Evolutionary conservation across 2,329 filamentous ascomycete genomes (phyloP), one percentile per base, ranked within the genome.

Genomic region (Zopfia rhizophila): DNA sequence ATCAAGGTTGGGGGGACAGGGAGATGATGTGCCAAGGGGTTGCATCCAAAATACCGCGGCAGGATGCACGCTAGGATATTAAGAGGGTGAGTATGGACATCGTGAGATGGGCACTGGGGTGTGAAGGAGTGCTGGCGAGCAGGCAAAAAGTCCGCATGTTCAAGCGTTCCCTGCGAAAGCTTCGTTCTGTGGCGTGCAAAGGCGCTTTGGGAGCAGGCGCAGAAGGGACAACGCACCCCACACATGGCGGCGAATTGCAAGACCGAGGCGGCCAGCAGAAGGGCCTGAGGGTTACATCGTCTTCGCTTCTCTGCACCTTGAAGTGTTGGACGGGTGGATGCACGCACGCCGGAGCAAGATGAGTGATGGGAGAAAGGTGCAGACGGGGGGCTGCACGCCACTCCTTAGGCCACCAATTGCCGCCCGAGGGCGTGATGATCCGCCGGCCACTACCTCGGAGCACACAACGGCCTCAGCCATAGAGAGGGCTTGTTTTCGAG

Each of bases 241-340:
- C 66, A 69, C 56, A 45, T 51, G 55, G 61, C 63, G 61, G 64
- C 65, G 63, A 67, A 67, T 68, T 63, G 56, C 53, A 53, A 48
- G 53, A 55, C 48, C 50, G 53, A 51, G 54, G 16, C 21, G 52
- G 24, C 27, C 23, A 44, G 31, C 16, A 42, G 29, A 39, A 38
- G 54, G 54, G 54, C 53, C 57, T 55, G 60, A 64, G 60, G 59
- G 67, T 71, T 70, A 71, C 68, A 70, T 70, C 67, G 65, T 40
- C 44, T 42, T 55, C 55, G 55, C 48, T 57, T 49, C 45, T 19
- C 40, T 48, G 46, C 52, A 48, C 53, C 60, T 56, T 53, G 33
- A 32, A 45, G 23, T 40, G 48, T 58, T 51, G 52, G 51, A 44
- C 49, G 55, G 56, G 59, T 60, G 60, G 50, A 46, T 68, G 65